phyloP scores from a whole-genome alignment of 352 stramenopile species.

The Globisporangium spiculum region DNA sequence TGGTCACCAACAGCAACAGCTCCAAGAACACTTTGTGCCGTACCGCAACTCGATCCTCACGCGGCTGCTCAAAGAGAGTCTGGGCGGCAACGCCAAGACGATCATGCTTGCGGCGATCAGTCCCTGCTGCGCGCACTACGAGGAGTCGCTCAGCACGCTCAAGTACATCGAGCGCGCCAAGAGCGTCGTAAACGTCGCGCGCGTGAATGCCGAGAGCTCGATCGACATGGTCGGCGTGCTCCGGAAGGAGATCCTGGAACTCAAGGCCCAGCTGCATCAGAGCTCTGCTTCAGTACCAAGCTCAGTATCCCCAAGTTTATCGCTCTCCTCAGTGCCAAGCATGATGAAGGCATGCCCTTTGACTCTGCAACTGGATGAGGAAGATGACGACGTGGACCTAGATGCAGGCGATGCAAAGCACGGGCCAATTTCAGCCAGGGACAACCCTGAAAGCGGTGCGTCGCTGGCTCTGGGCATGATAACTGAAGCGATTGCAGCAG shows the following conservation, averaged over 20 bases:
- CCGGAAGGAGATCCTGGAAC: conserved; percentile 34
- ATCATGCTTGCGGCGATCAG: conserved; percentile 89
- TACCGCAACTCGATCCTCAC: conserved; percentile 91
- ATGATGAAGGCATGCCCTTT: background rate
- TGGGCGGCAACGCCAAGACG: conserved; percentile 79
- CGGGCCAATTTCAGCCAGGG: background rate
- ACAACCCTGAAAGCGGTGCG: background rate
- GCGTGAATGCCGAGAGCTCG: conserved; percentile 32
- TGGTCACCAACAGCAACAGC: background rate
- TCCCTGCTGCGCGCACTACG: conserved; percentile 79
- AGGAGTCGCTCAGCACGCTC: conserved; percentile 85
- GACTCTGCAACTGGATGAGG: background rate
- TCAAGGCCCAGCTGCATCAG: conserved; percentile 36
- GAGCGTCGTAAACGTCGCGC: conserved; percentile 38
- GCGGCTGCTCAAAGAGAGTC: conserved; percentile 69
- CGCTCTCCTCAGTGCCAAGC: background rate
- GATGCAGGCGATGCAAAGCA: background rate
- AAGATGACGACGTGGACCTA: background rate
- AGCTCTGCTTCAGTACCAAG: background rate
- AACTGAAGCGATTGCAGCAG: background rate
- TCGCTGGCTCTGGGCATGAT: background rate
- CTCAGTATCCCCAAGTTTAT: background rate
- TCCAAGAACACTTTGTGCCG: conserved; percentile 57
- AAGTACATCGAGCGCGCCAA: conserved; percentile 77
- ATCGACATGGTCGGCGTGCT: conserved; percentile 35